A percentile compares a stretch with the other conserved stretches of the same genome.
Conservation (phyloP, 768 basidiomycete species). For the Amanita muscaria region DNA sequence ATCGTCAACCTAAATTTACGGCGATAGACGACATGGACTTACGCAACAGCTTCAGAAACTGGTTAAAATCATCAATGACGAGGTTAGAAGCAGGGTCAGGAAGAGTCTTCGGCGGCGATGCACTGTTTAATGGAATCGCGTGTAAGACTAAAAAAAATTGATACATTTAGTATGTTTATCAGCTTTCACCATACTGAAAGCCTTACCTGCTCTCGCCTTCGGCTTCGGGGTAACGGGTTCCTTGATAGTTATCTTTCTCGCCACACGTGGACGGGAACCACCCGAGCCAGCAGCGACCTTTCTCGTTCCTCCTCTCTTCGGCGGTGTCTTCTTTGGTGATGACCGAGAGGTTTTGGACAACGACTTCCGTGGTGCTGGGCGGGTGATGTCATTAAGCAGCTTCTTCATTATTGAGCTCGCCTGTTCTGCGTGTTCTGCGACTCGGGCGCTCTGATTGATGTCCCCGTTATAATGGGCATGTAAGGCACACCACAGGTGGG, state of each 20-base stretch:
- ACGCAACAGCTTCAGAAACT: constrained; percentile 48
- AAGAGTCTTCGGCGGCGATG: constrained; percentile 4
- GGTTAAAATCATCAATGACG: constrained; percentile 32
- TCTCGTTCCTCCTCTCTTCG: constrained; percentile 1
- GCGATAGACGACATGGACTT: constrained; percentile 18
- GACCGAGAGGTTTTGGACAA: constrained; percentile 16
- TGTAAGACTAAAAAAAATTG: constrained; percentile 19
- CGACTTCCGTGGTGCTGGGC: constrained; percentile 10
- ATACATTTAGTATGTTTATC: constrained; percentile 5
- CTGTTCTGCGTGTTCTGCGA: constrained; percentile 44
- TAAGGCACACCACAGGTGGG: constrained; percentile 63
- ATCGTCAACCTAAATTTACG: no score
- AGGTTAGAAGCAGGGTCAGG: constrained; percentile 3
- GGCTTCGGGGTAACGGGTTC: constrained; percentile 39
- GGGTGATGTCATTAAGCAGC: constrained; percentile 17
- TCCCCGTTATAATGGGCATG: constrained; percentile 54
- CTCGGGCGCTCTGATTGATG: constrained; percentile 31
- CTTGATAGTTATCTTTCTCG: constrained; percentile 12
- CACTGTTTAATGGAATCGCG: constrained; percentile 20
- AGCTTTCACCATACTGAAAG: not conserved
- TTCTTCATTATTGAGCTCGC: constrained; percentile 42
- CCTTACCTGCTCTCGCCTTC: constrained; percentile 29
- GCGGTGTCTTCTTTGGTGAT: constrained; percentile 10
- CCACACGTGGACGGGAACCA: constrained; percentile 2
- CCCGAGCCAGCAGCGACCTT: not conserved